Evolutionary conservation across 2,329 filamentous ascomycete genomes (phyloP), one percentile per base, ranked within the genome.

Genomic region (Leptosphaerulina australis): DNA sequence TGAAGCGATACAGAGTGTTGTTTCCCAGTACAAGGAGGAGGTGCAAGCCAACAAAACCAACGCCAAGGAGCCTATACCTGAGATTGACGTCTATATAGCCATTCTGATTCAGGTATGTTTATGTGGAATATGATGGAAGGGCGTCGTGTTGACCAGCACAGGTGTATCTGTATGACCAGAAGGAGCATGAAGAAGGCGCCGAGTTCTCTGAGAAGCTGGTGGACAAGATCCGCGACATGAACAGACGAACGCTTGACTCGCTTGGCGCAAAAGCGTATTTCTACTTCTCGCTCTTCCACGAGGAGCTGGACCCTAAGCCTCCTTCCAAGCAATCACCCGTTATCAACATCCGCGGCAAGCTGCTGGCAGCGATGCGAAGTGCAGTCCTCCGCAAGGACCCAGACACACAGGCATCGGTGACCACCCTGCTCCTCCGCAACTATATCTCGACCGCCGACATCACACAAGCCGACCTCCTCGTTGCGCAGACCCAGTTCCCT

Each of bases 401-500:
- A 59, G 94, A 99, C 67, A 97, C 90, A n/a, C 93, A 97, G 77
- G 91, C 94, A 21, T 91, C 93, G 0, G 91, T 97, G 62, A 97
- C 96, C 61, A 95, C 96, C 11, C 82, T 99, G 49, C 82, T 99
- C 43, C 87, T 99, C 63, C 90, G 94, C 65, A 99, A 94, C 77
- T 99, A 99, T 74, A 86, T 99, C 59, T 86, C 89, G 38, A 97
- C 93, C 34, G 96, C 94, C 60, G 93, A 97, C 76, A 97, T 99
- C 75, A 88, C 89, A 47, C 94, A 99, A 78, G 94, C 94, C 62
- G 94, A 99, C 75, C 84, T 97, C 29, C 84, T 99, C 50, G 90
- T 99, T 56, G 93, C 91, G 24, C 94, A 99, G 77, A 96, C 94
- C 22, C 88, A 94, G 70, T 97, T 99, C 75, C 94, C 94, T 5